These are phyloP conservation scores for Pharnaceum exiguum DNA, from an alignment of 148 eudicot genomes.

Conservation along the genomic window DNA sequence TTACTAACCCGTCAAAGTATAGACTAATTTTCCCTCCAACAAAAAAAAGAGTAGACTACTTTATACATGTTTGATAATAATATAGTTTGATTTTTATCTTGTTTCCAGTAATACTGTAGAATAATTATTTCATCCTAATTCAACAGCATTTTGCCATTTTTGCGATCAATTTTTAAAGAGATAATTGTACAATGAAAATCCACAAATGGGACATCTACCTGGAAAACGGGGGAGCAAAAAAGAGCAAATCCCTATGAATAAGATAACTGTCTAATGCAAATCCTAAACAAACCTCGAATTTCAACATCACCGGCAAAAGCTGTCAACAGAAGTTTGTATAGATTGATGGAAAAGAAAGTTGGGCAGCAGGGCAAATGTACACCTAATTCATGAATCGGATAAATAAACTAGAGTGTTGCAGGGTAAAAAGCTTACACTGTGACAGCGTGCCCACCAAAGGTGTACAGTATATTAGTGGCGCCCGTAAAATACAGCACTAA, in stretches of 20 bases:
- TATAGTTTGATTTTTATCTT: too few relatives aligned
- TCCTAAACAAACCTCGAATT: constrained; percentile 5
- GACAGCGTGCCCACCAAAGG: constrained; percentile 95
- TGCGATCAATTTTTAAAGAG: too few relatives aligned
- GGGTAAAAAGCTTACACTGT: constrained; percentile 77
- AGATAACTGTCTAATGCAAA: constrained; percentile 20
- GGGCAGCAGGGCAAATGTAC: not conserved
- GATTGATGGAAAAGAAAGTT: not conserved
- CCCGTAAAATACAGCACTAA: constrained; percentile 85
- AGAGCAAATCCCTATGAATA: constrained; percentile 2
- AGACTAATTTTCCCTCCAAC: too few relatives aligned
- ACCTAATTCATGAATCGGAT: not conserved
- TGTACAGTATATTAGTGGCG: constrained; percentile 83
- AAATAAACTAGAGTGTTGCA: too few relatives aligned
- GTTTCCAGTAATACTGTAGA: too few relatives aligned
- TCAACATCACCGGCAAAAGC: constrained; percentile 21
- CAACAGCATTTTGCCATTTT: too few relatives aligned
- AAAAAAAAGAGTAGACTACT: too few relatives aligned
- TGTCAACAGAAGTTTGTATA: not conserved
- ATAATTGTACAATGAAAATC: too few relatives aligned
- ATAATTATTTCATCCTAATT: too few relatives aligned
- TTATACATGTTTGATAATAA: too few relatives aligned
- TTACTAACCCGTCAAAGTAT: too few relatives aligned
- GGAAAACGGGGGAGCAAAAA: constrained; percentile 2
- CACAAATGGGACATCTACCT: not conserved